Percentiles rank a stretch among this genome's conserved stretches.
phyloP scores from a whole-genome alignment of 805 yeast species.

The Sugiyamaella valdiviana region DNA sequence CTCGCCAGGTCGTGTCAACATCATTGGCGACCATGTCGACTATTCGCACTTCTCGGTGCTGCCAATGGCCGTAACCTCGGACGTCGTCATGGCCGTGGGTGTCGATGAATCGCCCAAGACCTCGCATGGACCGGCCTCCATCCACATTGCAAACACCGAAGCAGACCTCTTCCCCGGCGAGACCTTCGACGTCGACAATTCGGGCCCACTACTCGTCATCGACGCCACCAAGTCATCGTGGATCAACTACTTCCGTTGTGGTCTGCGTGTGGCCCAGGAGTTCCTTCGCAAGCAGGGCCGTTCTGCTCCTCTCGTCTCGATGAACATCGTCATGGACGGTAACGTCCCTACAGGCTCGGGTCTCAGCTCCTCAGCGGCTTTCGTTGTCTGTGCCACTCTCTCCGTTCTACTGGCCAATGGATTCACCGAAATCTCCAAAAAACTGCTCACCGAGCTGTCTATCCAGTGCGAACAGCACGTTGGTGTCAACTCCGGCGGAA shows the following conservation, averaged over 20 bases:
- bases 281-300: conserved; percentile 34
- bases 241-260: conserved; percentile 67
- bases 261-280: conserved; percentile 52
- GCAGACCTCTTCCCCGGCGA: conserved; percentile 21
- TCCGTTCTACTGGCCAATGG: conserved; percentile 51
- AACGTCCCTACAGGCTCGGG: conserved; percentile 71
- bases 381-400: conserved; percentile 58
- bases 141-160: conserved; percentile 32
- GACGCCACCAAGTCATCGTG: conserved; percentile 49
- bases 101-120: conserved; percentile 23
- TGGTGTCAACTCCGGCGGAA: conserved; percentile 74
- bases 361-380: conserved; percentile 64
- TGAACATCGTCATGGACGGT: conserved; percentile 52
- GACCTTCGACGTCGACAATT: conserved; percentile 9
- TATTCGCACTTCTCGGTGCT: conserved; percentile 60
- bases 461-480: conserved; percentile 63
- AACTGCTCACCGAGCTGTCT: conserved; percentile 52
- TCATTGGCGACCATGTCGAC: conserved; percentile 72
- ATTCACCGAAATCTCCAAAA: conserved; percentile 39
- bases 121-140: conserved; percentile 19
- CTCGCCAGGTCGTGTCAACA: conserved; percentile 71
- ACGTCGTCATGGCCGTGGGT: conserved; percentile 47
- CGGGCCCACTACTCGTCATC: conserved; percentile 34
- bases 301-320: conserved; percentile 36
- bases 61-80: conserved; percentile 67